These are phyloP conservation scores for Xylariaceae sp. DNA, from an alignment of 2,329 filamentous ascomycete species.

Conservation along the genomic window DNA sequence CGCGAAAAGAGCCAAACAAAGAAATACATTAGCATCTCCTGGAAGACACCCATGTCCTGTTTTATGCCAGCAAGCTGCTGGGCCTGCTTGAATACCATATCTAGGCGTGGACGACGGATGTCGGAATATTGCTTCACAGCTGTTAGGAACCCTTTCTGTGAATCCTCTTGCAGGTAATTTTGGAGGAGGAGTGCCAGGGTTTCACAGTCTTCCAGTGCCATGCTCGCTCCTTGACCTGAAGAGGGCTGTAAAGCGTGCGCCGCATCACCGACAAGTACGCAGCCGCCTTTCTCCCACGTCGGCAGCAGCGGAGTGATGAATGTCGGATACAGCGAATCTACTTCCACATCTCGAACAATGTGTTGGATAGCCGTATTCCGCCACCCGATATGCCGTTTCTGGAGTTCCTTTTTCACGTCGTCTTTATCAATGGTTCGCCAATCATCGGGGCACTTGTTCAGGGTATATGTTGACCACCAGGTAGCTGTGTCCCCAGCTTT, in stretches of 20 bases:
- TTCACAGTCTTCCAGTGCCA: slow-evolving; percentile 26
- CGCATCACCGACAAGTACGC: slow-evolving; percentile 27
- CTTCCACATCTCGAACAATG: slow-evolving; percentile 21
- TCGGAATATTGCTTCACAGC: slow-evolving; percentile 20
- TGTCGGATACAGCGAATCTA: slow-evolving; percentile 21
- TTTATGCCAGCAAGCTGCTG: slow-evolving; percentile 27
- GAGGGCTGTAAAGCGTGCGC: slow-evolving; percentile 26
- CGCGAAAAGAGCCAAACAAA: slow-evolving; percentile 22
- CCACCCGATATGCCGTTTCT: slow-evolving; percentile 23
- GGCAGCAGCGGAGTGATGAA: slow-evolving; percentile 23
- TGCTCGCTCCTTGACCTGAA: slow-evolving; percentile 24
- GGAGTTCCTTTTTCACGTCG: slow-evolving; percentile 20
- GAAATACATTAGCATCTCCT: slow-evolving; percentile 28
- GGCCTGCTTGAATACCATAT: slow-evolving; percentile 25
- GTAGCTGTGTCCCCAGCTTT: slow-evolving; percentile 17
- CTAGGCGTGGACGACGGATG: slow-evolving; percentile 22
- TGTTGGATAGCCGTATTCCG: slow-evolving; percentile 16
- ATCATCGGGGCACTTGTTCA: slow-evolving; percentile 22
- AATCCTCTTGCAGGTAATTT: slow-evolving; percentile 12
- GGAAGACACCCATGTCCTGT: slow-evolving; percentile 20
- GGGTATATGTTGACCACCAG: slow-evolving; percentile 24
- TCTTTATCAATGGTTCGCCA: slow-evolving; percentile 25
- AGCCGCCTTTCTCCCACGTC: slow-evolving; percentile 26
- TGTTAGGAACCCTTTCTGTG: neutral
- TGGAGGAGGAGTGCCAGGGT: slow-evolving; percentile 16